Evolutionary conservation across 352 stramenopile species (phyloP).

Genomic region (Phytophthora meadii): DNA sequence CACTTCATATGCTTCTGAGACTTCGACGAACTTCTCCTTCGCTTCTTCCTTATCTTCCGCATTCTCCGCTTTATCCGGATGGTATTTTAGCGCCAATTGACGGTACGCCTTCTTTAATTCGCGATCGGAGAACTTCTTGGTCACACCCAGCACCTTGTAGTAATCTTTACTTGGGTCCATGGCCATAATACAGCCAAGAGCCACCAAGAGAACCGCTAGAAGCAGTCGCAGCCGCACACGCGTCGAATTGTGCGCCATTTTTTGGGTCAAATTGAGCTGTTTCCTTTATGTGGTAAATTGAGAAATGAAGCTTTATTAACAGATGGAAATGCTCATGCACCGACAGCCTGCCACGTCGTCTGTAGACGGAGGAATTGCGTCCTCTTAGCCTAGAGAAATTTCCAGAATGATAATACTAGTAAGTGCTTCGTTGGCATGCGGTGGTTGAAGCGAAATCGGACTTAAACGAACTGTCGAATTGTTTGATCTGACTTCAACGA

Average conservation of each 20-base stretch:
- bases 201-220: conserved; percentile 34
- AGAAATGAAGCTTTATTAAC: not conserved
- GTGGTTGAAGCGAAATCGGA: not conserved
- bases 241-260: conserved; percentile 11
- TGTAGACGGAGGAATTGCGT: conserved; percentile 1
- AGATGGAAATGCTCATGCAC: not conserved
- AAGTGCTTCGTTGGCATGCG: conserved; percentile 5
- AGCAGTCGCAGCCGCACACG: conserved; percentile 20
- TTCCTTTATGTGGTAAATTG: conserved; percentile 8
- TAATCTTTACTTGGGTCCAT: conserved; percentile 83
- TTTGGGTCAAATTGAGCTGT: not conserved
- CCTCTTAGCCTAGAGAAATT: conserved; percentile 25
- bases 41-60: conserved; percentile 82
- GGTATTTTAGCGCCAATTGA: conserved; percentile 90
- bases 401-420: conserved; percentile 22
- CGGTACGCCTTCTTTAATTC: conserved; percentile 90
- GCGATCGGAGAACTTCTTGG: conserved; percentile 72
- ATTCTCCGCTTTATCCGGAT: conserved; percentile 90
- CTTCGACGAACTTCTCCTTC: conserved; percentile 93
- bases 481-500: no score
- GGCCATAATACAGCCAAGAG: conserved; percentile 22
- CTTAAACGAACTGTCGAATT: not conserved
- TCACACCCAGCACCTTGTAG: conserved; percentile 84
- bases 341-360: conserved; percentile 20
- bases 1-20: conserved; percentile 93